Evolutionary conservation across 768 basidiomycete species (phyloP), one percentile per base, ranked within the genome.

Genomic region (Leccinum variicolor): DNA sequence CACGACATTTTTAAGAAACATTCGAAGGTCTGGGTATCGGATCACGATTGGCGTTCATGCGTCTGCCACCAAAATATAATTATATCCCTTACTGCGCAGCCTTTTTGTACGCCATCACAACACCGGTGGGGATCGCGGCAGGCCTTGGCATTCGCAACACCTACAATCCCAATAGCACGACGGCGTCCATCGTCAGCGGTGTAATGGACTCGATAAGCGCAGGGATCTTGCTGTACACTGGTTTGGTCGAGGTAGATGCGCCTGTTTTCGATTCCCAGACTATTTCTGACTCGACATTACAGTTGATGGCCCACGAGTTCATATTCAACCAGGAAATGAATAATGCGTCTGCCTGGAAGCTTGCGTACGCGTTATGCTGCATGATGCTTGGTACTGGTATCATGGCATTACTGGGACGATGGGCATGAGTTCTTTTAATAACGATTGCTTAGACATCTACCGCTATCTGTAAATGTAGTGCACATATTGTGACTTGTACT

Each of bases 11-110:
- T 52, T 7, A 66, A 94, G 91, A 96, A 81, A 89, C 83, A 45
- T 98, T 98, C 66, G 96, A 98, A 72, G 96, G 94, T 21, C 81
- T 98, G 47, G 96, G 94, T 69, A 77, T 98, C 21, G 96, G 96
- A 9, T 87, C 94, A 0, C 90, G 96, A 9, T 77, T 98, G 11
- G 92, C 95, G 1, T 85, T 79, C 70, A 80, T 98, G 67, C 73
- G 75, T 17, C 76, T 94, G 2, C 80, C 89, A 0, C 60, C 68
- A 1, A 68, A 71, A 57, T 89, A 84, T 66, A 73, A 68, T 54
- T 85, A 75, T 71, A 69, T 89, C 2, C 87, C 90, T 4, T 67
- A 83, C 46, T 61, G 73, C 31, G 90, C 79, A 3, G 90, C 86
- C 5, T 8, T 83, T 11, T 55, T 89, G 13, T 96, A 88, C 66